These are phyloP conservation scores for Mychonastes homosphaera DNA, from an alignment of 139 green algal species.

Conservation along the genomic window DNA sequence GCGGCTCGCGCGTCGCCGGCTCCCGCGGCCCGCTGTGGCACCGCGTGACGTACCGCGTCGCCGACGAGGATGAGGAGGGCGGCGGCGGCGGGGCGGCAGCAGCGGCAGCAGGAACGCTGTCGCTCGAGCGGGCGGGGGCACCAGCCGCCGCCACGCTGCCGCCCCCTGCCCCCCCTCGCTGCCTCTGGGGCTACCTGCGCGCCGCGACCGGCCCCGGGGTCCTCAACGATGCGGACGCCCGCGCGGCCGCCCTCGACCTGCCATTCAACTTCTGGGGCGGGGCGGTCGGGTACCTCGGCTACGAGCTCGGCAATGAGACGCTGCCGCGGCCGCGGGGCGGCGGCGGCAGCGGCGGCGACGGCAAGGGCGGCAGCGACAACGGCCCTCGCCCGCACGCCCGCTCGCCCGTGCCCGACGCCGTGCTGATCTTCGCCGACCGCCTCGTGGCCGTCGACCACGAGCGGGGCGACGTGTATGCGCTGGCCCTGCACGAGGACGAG, in stretches of 20 bases:
- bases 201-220: constrained; percentile 11
- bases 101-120: constrained; percentile 1
- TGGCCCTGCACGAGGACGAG: constrained; percentile 40
- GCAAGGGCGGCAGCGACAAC: too few species aligned
- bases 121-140: constrained; percentile 7
- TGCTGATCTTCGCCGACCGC: constrained; percentile 78
- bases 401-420: constrained; percentile 88
- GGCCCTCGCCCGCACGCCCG: too few species aligned
- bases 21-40: constrained; percentile 73
- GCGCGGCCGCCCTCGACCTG: constrained; percentile 32
- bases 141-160: background rate
- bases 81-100: constrained; percentile 7
- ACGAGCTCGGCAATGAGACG: constrained; percentile 84
- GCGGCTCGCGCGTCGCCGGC: too few species aligned
- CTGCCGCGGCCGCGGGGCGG: too few species aligned
- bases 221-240: background rate
- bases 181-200: constrained; percentile 45
- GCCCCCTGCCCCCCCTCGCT: background rate
- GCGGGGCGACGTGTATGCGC: constrained; percentile 55
- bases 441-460: constrained; percentile 77
- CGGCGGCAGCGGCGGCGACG: too few species aligned
- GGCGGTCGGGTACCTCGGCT: constrained; percentile 91
- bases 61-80: background rate
- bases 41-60: constrained; percentile 58
- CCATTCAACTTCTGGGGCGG: constrained; percentile 94